Conservation (phyloP, 192 early-diverging fungal genomes). For the Rhizophagus sp. region DNA sequence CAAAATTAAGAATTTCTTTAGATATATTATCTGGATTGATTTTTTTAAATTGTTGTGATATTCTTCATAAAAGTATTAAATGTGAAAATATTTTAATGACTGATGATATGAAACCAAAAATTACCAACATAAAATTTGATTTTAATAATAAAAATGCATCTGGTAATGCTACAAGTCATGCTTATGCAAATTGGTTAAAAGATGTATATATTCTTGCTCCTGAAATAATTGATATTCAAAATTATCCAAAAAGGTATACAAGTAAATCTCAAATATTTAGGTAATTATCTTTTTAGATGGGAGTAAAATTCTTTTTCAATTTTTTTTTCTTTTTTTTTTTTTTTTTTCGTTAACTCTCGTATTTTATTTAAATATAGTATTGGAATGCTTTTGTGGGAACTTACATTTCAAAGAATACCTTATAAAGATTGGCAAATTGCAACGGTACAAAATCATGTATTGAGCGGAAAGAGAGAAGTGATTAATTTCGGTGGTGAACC, state of each 20-base stretch:
- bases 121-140: neutral
- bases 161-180: neutral
- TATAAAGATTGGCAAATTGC: neutral
- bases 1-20: neutral
- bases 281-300: neutral
- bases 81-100: neutral
- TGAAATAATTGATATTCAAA: neutral
- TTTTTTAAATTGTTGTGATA: neutral
- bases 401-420: slow-evolving; percentile 18
- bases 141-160: neutral
- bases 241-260: neutral
- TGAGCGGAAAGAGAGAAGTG: slow-evolving; percentile 1
- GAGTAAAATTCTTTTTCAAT: no score
- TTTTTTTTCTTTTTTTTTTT: neutral
- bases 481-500: neutral
- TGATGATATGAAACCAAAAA: neutral
- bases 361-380: slow-evolving; percentile 4
- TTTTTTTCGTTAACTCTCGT: neutral
- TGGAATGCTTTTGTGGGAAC: slow-evolving; percentile 17
- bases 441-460: slow-evolving; percentile 12
- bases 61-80: neutral
- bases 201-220: neutral
- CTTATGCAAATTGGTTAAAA: neutral
- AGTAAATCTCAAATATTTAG: neutral
- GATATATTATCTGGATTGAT: neutral